Conservation (phyloP, 805 yeast genomes). For the Cyberlindnera amylophila region DNA sequence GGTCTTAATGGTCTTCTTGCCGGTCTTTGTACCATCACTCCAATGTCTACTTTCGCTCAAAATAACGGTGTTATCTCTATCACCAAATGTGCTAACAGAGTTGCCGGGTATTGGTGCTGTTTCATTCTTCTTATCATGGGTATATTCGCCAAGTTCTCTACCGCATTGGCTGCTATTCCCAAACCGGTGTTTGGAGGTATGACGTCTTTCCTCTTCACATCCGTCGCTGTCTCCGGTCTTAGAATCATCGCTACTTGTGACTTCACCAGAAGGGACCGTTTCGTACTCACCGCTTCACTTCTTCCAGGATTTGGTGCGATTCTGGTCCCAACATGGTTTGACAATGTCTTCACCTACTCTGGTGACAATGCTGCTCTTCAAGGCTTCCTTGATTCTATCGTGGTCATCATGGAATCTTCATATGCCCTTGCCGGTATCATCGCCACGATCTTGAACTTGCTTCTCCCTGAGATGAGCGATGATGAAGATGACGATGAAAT, state of each 20-base stretch:
- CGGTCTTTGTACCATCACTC: slow-evolving; percentile 78
- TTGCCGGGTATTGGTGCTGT: slow-evolving; percentile 76
- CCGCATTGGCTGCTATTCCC: slow-evolving; percentile 84
- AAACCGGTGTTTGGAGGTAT: slow-evolving; percentile 82
- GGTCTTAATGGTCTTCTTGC: slow-evolving; percentile 77
- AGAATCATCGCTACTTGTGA: slow-evolving; percentile 50
- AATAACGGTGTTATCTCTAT: slow-evolving; percentile 91
- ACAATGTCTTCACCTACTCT: slow-evolving; percentile 56
- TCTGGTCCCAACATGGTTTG: slow-evolving; percentile 63
- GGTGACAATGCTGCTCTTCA: slow-evolving; percentile 54
- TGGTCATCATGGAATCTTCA: slow-evolving; percentile 68
- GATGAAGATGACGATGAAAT: slow-evolving; percentile 31
- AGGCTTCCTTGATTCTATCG: slow-evolving; percentile 68
- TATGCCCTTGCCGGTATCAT: slow-evolving; percentile 67
- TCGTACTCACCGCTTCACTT: slow-evolving; percentile 62
- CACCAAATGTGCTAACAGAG: slow-evolving; percentile 85
- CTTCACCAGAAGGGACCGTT: slow-evolving; percentile 71
- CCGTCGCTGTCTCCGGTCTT: slow-evolving; percentile 74
- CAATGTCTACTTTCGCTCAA: slow-evolving; percentile 90
- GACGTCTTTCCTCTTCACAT: slow-evolving; percentile 72
- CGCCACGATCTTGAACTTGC: slow-evolving; percentile 55
- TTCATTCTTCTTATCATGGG: slow-evolving; percentile 84
- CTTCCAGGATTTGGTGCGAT: slow-evolving; percentile 66
- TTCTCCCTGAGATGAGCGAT: slow-evolving; percentile 57
- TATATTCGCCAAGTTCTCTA: slow-evolving; percentile 79